A percentile compares a stretch with the other conserved stretches of the same genome.
These are phyloP conservation scores for Microcyclosporella mali DNA, from an alignment of 2,329 filamentous ascomycete genomes.

Conservation along the genomic window DNA sequence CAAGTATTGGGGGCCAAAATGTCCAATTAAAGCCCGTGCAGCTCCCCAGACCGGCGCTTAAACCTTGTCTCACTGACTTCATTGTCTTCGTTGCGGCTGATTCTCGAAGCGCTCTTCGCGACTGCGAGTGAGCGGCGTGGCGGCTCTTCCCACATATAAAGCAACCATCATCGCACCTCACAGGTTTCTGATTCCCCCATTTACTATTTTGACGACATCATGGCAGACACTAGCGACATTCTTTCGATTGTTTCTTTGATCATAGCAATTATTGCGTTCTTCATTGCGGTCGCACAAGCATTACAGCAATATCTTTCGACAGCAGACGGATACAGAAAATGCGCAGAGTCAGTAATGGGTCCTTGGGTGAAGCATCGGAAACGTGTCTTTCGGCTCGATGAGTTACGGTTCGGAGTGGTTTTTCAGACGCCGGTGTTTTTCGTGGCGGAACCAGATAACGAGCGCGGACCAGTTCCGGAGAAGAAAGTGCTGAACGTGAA, in stretches of 20 bases:
- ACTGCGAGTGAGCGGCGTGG: no score
- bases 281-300: constrained; percentile 8
- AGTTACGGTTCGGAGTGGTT: constrained; percentile 11
- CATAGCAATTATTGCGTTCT: constrained; percentile 10
- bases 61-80: no score
- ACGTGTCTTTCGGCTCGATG: constrained; percentile 6
- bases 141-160: no score
- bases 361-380: constrained; percentile 8
- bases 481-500: constrained; percentile 1
- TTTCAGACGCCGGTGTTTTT: constrained; percentile 9
- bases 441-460: constrained; percentile 5
- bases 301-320: constrained; percentile 9
- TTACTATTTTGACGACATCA: no score
- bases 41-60: no score
- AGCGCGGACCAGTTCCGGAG: constrained; percentile 2
- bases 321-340: constrained; percentile 12
- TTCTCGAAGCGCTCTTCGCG: no score
- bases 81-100: no score
- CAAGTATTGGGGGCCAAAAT: no score
- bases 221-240: no score
- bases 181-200: no score
- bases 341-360: constrained; percentile 9
- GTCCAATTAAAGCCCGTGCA: no score
- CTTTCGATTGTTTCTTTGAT: constrained; percentile 8
- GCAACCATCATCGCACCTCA: no score